Base-by-base conservation (phyloP, 768 basidiomycete genomes). In the Rhizopogon roseolus region DNA sequence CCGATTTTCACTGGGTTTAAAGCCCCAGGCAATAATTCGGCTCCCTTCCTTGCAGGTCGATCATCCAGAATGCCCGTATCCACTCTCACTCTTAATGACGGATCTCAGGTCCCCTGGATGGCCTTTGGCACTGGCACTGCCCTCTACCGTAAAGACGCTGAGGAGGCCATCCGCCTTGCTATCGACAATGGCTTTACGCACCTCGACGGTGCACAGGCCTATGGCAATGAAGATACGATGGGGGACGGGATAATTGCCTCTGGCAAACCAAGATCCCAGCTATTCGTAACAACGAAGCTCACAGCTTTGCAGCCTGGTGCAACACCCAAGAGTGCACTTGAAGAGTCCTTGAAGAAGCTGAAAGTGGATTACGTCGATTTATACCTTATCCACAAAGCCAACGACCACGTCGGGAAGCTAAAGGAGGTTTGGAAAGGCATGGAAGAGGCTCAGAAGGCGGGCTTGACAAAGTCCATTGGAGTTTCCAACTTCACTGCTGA, bases 211-310 rank as follows among this genome's bases (percentile, higher is more conserved):
- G 84, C 84, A 3, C 83, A 85, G 62, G 49, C 68, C 49, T 86
- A 86, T 64, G 53, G 53, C 7, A 86, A 86, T 55, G 84, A 86
- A 62, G 72, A 73, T 1, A 71, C 71, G 1, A 69, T 84, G 16
- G 82, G 80, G 0, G 71, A 64, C 13, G 82, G 79, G 9, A 74
- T 85, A 57, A 70, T 68, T 49, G 72, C 70, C 3, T 77, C 81
- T 3, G 76, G 77, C 25, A 81, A 76, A 59, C 64, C 77, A 8
- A 79, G 82, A 17, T 76, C 76, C 0, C 75, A 78, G 48, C 64
- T 89, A 9, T 89, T 76, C 66, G 74, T 89, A 59, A 81, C 83
- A 39, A 86, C 84, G 19, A 85, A 86, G 58, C 68, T 85, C 41
- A 49, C 4, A 37, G 6, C 27, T 6, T 49, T 72, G 43, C 59